Percentiles rank a stretch among this genome's conserved stretches.
Evolutionary conservation across 2,329 filamentous ascomycete species (phyloP).

Genomic region (Neonectria magnoliae): DNA sequence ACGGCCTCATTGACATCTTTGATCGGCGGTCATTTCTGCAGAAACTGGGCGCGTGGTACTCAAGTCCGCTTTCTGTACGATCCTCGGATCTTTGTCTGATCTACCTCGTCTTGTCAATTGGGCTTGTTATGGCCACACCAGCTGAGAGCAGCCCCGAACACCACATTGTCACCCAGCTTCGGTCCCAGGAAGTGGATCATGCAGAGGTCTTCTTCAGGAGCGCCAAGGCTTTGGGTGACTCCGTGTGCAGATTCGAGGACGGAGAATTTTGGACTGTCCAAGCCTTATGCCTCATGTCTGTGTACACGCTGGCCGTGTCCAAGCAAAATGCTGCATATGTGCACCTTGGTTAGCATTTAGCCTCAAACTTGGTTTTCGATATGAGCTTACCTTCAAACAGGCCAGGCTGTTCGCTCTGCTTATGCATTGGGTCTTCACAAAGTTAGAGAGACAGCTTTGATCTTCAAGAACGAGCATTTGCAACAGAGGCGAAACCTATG

Average conservation of each 20-base stretch:
- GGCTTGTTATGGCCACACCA: constrained; percentile 67
- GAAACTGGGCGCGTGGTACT: constrained; percentile 63
- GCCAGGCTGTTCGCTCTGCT: constrained; percentile 71
- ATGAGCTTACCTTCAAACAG: constrained; percentile 47
- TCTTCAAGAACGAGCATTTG: constrained; percentile 60
- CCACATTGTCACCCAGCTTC: constrained; percentile 61
- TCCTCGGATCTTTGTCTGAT: constrained; percentile 67
- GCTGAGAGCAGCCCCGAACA: constrained; percentile 60
- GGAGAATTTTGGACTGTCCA: constrained; percentile 73
- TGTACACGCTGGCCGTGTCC: constrained; percentile 71
- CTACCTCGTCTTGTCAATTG: constrained; percentile 71
- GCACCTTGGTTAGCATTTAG: constrained; percentile 61
- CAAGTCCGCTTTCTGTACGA: constrained; percentile 60
- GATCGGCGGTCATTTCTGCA: constrained; percentile 60
- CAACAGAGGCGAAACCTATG: constrained; percentile 66
- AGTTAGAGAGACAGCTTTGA: constrained; percentile 63
- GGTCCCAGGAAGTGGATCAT: constrained; percentile 58
- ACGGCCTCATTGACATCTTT: constrained; percentile 69
- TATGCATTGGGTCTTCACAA: constrained; percentile 71
- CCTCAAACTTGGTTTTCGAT: background rate
- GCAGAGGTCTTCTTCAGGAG: constrained; percentile 72
- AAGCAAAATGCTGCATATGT: constrained; percentile 71
- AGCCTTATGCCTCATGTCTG: constrained; percentile 69
- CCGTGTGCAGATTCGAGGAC: constrained; percentile 64
- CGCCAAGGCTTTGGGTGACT: constrained; percentile 62